A percentile compares a stretch with the other conserved stretches of the same genome.
Conservation (phyloP, 2,329 filamentous ascomycete species). For the Pestalotiopsis sp. region DNA sequence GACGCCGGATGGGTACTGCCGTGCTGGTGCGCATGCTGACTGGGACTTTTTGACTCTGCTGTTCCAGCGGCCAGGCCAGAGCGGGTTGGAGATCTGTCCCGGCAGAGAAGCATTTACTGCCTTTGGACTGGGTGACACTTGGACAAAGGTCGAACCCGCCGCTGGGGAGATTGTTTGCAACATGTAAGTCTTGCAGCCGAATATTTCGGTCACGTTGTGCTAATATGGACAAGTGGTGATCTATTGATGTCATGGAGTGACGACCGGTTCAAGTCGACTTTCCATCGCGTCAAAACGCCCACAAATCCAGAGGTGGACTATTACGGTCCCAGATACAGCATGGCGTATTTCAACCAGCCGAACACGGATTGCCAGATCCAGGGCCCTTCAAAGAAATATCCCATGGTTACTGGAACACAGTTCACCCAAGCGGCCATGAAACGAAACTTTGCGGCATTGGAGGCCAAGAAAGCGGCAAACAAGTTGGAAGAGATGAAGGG, state of each 20-base stretch:
- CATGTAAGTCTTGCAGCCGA: conserved; percentile 36
- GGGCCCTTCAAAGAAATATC: conserved; percentile 62
- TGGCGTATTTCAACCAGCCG: conserved; percentile 68
- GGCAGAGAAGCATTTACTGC: conserved; percentile 60
- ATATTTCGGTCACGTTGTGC: neutral
- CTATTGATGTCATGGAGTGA: conserved; percentile 68
- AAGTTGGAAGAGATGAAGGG: conserved; percentile 9
- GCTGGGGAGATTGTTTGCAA: conserved; percentile 62
- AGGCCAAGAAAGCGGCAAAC: conserved; percentile 42
- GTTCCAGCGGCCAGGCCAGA: conserved; percentile 61
- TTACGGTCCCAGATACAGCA: conserved; percentile 62
- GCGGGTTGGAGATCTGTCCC: conserved; percentile 64
- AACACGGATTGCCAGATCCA: conserved; percentile 58
- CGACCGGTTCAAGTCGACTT: conserved; percentile 66
- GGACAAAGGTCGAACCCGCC: conserved; percentile 62
- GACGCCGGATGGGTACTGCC: conserved; percentile 47
- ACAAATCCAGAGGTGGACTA: conserved; percentile 50
- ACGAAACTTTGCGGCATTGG: conserved; percentile 53
- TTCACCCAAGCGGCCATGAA: conserved; percentile 59
- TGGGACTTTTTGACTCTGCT: conserved; percentile 64
- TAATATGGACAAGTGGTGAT: conserved; percentile 46
- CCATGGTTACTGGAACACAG: conserved; percentile 57
- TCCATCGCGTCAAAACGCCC: conserved; percentile 64
- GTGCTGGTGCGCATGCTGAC: conserved; percentile 64
- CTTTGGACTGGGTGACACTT: conserved; percentile 59